Evolutionary conservation across 371 early-diverging fungal species (phyloP).

Genomic region (Choanephora cucurbitarum): DNA sequence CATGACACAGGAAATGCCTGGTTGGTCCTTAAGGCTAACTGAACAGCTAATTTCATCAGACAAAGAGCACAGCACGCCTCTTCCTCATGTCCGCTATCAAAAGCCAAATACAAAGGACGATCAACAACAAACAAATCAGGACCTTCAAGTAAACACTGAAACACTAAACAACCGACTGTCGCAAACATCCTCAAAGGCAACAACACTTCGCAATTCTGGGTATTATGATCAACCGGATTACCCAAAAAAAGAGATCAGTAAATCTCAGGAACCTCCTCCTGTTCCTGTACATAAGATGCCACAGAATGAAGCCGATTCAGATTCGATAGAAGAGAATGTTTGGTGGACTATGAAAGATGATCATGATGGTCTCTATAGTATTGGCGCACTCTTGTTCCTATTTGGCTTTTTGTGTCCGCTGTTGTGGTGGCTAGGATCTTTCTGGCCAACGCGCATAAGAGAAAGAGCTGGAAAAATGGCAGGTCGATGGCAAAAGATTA

Average conservation of each 20-base stretch:
- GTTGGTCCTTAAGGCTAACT: conserved; percentile 21
- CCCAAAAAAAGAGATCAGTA: conserved; percentile 2
- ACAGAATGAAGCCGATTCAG: no score
- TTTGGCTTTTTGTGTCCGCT: conserved; percentile 50
- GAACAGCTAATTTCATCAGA: conserved; percentile 17
- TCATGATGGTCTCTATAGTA: conserved; percentile 37
- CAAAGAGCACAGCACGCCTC: conserved; percentile 5
- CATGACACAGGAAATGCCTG: conserved; percentile 11
- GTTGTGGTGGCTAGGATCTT: conserved; percentile 49
- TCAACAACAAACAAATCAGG: conserved; percentile 15
- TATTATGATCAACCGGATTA: neutral
- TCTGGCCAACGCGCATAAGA: conserved; percentile 34
- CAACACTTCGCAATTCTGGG: conserved; percentile 6
- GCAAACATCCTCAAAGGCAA: conserved; percentile 9
- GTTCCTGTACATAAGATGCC: neutral
- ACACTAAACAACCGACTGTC: conserved; percentile 16
- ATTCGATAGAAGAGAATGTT: conserved; percentile 6
- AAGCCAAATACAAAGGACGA: conserved; percentile 8
- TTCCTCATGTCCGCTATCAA: conserved; percentile 9
- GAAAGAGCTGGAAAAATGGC: conserved; percentile 47
- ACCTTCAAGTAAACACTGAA: conserved; percentile 11
- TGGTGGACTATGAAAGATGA: conserved; percentile 39
- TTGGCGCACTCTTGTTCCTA: conserved; percentile 38
- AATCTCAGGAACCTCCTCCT: neutral
- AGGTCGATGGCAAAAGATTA: conserved; percentile 45